These are phyloP conservation scores for Yamadazyma siamensis DNA, from an alignment of 1,139 yeast species.

Conservation along the genomic window DNA sequence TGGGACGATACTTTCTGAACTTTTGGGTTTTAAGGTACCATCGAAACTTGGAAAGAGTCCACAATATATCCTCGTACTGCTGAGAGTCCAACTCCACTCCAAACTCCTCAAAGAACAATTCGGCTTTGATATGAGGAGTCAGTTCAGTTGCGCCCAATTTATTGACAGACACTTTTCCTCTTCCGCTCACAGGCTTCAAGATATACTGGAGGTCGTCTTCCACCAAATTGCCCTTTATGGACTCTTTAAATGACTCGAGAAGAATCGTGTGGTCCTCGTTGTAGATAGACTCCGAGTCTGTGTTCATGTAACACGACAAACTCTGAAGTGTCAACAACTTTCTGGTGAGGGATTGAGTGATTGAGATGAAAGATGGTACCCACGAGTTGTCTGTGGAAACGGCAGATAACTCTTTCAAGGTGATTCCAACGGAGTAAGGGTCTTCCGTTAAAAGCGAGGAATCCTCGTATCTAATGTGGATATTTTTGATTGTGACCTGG, in stretches of 20 bases:
- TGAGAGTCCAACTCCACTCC: conserved; percentile 79
- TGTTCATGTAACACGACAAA: conserved; percentile 82
- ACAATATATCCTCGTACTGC: conserved; percentile 79
- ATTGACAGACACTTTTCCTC: conserved; percentile 77
- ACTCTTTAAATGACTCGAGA: conserved; percentile 37
- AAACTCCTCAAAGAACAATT: conserved; percentile 81
- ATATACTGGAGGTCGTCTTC: conserved; percentile 54
- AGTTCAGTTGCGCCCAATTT: conserved; percentile 70
- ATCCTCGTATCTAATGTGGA: conserved; percentile 92
- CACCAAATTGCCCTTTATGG: conserved; percentile 20
- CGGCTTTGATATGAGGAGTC: conserved; percentile 72
- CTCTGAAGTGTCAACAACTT: conserved; percentile 76
- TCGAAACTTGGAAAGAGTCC: conserved; percentile 79
- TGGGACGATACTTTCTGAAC: conserved; percentile 71
- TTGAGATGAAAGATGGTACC: conserved; percentile 82
- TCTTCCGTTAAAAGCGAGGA: conserved; percentile 57
- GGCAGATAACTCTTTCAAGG: conserved; percentile 84
- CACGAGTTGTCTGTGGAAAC: conserved; percentile 84
- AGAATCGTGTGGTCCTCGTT: conserved; percentile 43
- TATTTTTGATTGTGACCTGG: conserved; percentile 88
- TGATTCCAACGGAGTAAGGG: conserved; percentile 82
- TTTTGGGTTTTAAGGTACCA: conserved; percentile 75
- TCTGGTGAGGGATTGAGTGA: conserved; percentile 63
- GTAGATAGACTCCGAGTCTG: conserved; percentile 53
- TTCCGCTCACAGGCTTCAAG: conserved; percentile 84